Evolutionary conservation across 2,329 filamentous ascomycete species (phyloP).

Genomic region (Xylaria sp.): DNA sequence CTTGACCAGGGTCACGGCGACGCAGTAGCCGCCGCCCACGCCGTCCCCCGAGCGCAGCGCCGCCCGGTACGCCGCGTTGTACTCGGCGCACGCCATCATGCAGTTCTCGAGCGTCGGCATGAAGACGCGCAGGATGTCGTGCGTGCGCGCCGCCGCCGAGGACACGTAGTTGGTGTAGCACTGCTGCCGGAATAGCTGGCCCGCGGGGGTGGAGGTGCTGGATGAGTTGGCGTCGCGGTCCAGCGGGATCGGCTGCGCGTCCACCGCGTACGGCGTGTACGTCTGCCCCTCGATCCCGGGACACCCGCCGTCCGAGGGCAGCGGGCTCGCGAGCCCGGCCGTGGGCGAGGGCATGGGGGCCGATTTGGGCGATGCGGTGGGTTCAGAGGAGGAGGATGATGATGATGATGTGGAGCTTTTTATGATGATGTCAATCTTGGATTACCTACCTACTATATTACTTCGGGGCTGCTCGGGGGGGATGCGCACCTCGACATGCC

Average conservation of each 20-base stretch:
- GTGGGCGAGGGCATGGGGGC: slow-evolving; percentile 6
- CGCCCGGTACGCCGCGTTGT: slow-evolving; percentile 30
- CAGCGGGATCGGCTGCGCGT: slow-evolving; percentile 29
- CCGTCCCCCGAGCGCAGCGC: slow-evolving; percentile 16
- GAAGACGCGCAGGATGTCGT: slow-evolving; percentile 30
- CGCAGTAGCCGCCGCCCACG: slow-evolving; percentile 33
- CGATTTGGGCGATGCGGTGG: background rate
- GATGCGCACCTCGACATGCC: background rate
- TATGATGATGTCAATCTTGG: too few relatives aligned
- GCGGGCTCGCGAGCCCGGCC: slow-evolving; percentile 6
- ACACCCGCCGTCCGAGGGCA: slow-evolving; percentile 30
- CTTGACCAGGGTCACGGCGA: slow-evolving; percentile 31
- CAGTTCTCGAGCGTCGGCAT: slow-evolving; percentile 33
- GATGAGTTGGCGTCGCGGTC: background rate
- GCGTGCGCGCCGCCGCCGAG: slow-evolving; percentile 12
- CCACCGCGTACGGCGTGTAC: slow-evolving; percentile 30
- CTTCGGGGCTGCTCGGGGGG: too few relatives aligned
- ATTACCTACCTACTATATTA: too few relatives aligned
- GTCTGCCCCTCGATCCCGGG: slow-evolving; percentile 24
- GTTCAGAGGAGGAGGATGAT: slow-evolving; percentile 1
- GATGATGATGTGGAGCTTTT: background rate
- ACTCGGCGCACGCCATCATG: slow-evolving; percentile 33
- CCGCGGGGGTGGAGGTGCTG: slow-evolving; percentile 5
- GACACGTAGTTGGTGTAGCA: slow-evolving; percentile 31
- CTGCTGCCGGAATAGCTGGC: slow-evolving; percentile 30